Base-by-base conservation (phyloP, 2,329 filamentous ascomycete species). In the Trichoderma endophyticum region DNA sequence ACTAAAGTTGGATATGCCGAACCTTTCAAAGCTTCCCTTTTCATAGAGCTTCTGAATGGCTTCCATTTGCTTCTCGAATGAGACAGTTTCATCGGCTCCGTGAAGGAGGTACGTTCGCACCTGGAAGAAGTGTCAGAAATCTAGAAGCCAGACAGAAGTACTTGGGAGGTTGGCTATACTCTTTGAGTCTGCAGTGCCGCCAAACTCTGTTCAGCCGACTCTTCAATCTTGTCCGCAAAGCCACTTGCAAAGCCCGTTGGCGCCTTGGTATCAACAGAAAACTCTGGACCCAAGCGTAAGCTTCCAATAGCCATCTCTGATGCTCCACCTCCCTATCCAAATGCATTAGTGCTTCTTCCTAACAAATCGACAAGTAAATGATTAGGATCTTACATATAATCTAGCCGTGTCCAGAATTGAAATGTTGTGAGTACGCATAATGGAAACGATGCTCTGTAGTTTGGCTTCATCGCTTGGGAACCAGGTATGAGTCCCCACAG, bases 1-100 rank as follows among this genome's bases (percentile, higher is more conserved):
- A 1, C 72, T 68, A 76, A 82, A 86, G 75, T 87, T 87, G 59
- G 82, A 85, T 4, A 87, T 73, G 0, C 83, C 84, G 61, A 85
- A 83, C 1, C 81, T 77, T 69, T 78, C 77, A 76, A 84, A 84
- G 63, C 77, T 75, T 28, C 82, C 82, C 11, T 75, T 82, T 77
- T 89, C 87, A 80, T 92, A 89, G 63, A 92, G 77, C 75, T 89
- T 84, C 77, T 93, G 85, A 71, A 90, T 83, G 6, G 86, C 88
- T 75, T 86, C 83, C 18, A 92, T 80, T 1, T 90, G 91, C 77
- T 91, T 88, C 12, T 85, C 85, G 74, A 92, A 89, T 0, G 87
- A 86, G 6, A 77, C 70, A 3, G 34, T 73, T 85, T 87, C 66
- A 73, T 80, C 76, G 88, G 83, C 83, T 6, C 85, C 87, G 65